Base-by-base conservation (phyloP, 73 alveolate genomes). In the Paramecium sexaurelia region DNA sequence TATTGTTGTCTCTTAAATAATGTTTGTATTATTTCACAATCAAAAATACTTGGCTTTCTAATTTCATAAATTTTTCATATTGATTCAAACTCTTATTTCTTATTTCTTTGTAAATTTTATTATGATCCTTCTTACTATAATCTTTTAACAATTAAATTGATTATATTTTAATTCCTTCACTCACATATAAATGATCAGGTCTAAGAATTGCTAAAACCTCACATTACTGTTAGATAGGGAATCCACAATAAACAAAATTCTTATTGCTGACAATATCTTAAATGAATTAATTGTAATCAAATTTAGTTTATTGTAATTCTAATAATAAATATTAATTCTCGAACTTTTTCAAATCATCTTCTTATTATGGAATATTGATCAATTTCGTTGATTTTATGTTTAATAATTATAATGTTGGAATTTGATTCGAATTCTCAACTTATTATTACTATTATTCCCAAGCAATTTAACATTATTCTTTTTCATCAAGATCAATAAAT, bases 241-340 rank as follows among this genome's bases (percentile, higher is more conserved):
- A 71, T 35, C 86, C 86, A 71, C 86, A 71, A 71, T 71, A 33
- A 5, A 10, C 86, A 17, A 71, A 71, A 35, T 71, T 27, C 17
- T 71, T 71, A 35, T 71, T 35, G 1, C 35, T 71, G 13, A 19
- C 35, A 5, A 71, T n/a, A 11, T 71, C 57, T 17, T 71, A 9
- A n/a, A 71, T 15, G 13, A 71, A 71, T 19, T 7, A 7, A 15
- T 32, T 17, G 10, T 1, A 71, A 33, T 71, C 56, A 15, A 71
- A 71, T 32, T 29, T 71, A 35, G 17, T 7, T 11, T 0, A 20
- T 71, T 71, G 26, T 11, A 71, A 33, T 71, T 71, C 56, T 71
- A 71, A 4, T 15, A 27, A 35, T 40, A 71, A 27, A 19, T 22
- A 61, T 61, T 61, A 27, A 71, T 36, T 71, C 6, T 36, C 37